Percentiles rank a stretch among this genome's conserved stretches.
Conservation (phyloP, 495 filamentous ascomycete genomes). For the Cladorrhinum samala region DNA sequence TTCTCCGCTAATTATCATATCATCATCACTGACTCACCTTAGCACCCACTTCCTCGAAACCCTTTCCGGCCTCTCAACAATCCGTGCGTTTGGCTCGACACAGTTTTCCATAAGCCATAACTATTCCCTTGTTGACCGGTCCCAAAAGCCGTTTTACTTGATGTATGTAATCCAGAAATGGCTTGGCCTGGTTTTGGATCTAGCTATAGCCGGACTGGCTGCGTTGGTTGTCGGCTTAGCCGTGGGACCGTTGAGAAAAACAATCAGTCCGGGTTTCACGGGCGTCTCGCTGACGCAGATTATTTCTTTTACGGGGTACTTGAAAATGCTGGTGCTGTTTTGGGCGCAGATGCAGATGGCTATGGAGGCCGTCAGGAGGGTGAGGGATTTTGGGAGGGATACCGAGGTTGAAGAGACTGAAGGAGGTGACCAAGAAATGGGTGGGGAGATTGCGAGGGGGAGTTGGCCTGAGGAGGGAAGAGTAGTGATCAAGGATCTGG, state of each 20-base stretch:
- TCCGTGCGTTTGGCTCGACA: slow-evolving; percentile 40
- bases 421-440: background rate
- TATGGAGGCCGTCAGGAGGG: slow-evolving; percentile 40
- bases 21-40: too few species aligned
- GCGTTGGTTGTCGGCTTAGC: slow-evolving; percentile 34
- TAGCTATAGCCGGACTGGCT: slow-evolving; percentile 35
- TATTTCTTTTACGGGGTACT: slow-evolving; percentile 8
- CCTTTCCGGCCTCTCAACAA: slow-evolving; percentile 35
- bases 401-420: slow-evolving; percentile 8
- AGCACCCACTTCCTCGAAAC: slow-evolving; percentile 33
- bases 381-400: slow-evolving; percentile 30
- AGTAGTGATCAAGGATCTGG: slow-evolving; percentile 1
- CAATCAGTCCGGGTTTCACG: background rate
- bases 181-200: slow-evolving; percentile 42
- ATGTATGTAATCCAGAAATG: slow-evolving; percentile 43
- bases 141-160: slow-evolving; percentile 41
- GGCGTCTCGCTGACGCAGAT: slow-evolving; percentile 13
- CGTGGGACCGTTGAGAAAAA: slow-evolving; percentile 5
- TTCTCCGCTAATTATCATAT: background rate
- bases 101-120: slow-evolving; percentile 37
- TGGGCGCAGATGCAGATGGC: slow-evolving; percentile 44
- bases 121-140: slow-evolving; percentile 43
- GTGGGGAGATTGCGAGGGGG: too few species aligned
- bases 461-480: slow-evolving; percentile 1
- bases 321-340: slow-evolving; percentile 10